These are phyloP conservation scores for Vigna angularis DNA, from an alignment of 306 rosid genomes.

Conservation along the genomic window DNA sequence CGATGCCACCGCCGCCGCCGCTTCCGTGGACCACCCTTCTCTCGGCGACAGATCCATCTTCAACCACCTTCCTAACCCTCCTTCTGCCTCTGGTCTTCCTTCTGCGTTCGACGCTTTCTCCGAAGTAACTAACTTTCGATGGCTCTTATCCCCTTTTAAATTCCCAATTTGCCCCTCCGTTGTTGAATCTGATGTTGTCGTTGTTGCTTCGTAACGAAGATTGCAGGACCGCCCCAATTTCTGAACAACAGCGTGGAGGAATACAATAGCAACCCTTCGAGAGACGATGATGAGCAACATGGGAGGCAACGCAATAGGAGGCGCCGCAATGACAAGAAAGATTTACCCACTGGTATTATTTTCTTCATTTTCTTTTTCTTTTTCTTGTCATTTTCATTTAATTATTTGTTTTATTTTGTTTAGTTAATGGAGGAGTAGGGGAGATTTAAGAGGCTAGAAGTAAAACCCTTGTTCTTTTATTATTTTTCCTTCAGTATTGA, in stretches of 20 bases:
- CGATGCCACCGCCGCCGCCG: conserved; percentile 7
- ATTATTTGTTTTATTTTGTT: background rate
- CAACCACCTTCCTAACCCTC: conserved; percentile 62
- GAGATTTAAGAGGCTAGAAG: background rate
- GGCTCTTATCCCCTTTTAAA: background rate
- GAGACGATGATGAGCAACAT: conserved; percentile 62
- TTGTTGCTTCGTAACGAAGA: conserved; percentile 48
- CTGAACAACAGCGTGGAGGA: conserved; percentile 81
- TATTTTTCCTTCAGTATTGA: background rate
- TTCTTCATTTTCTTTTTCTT: background rate
- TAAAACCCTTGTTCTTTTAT: background rate
- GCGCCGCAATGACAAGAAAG: conserved; percentile 74
- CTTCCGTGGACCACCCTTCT: conserved; percentile 54
- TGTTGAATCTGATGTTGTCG: conserved; percentile 23
- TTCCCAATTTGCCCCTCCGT: conserved; percentile 10
- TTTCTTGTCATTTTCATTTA: background rate
- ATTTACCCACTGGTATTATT: conserved; percentile 72
- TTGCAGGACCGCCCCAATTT: conserved; percentile 89
- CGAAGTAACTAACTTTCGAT: conserved; percentile 58
- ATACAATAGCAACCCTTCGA: conserved; percentile 35
- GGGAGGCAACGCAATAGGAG: conserved; percentile 59
- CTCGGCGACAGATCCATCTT: conserved; percentile 66
- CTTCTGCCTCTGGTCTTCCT: conserved; percentile 69
- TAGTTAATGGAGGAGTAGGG: background rate
- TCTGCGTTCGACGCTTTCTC: conserved; percentile 93